Conservation (phyloP, 106 monocot species). For the Phalaenopsis equestris region DNA sequence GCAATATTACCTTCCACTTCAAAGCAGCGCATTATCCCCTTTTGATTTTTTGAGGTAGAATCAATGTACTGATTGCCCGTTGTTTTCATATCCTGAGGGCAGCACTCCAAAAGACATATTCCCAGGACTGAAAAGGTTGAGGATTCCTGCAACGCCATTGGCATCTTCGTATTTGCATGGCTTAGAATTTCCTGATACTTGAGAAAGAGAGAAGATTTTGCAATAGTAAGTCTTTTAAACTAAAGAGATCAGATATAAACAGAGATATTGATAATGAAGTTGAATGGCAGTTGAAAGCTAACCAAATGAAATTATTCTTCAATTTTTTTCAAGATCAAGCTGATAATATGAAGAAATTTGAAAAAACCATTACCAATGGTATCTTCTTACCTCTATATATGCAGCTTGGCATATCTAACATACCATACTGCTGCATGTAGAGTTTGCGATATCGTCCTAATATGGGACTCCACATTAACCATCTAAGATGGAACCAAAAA, state of each 20-base stretch:
- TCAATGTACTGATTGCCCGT: background rate
- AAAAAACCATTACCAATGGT: background rate
- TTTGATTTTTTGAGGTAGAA: background rate
- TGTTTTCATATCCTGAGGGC: conserved; percentile 7
- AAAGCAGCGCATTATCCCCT: conserved; percentile 4
- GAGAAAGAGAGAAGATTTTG: background rate
- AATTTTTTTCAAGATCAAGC: background rate
- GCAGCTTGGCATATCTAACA: background rate
- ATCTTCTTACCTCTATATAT: too few species aligned
- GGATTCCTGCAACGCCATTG: conserved; percentile 34
- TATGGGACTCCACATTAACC: background rate
- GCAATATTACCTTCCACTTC: conserved; percentile 5
- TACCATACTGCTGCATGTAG: background rate
- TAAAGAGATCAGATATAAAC: conserved; percentile 3
- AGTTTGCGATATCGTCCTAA: background rate
- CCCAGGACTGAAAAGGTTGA: conserved; percentile 57
- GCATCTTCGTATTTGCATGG: conserved; percentile 40
- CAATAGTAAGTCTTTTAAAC: background rate
- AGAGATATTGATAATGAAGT: background rate
- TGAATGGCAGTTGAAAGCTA: background rate
- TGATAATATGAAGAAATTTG: background rate
- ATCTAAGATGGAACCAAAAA: background rate
- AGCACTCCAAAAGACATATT: conserved; percentile 13
- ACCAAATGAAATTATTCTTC: background rate
- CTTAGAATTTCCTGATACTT: conserved; percentile 43